Percentiles rank a stretch among this genome's conserved stretches.
Evolutionary conservation across 768 basidiomycete species (phyloP).

Genomic region (Pleurotus citrinopileatus): DNA sequence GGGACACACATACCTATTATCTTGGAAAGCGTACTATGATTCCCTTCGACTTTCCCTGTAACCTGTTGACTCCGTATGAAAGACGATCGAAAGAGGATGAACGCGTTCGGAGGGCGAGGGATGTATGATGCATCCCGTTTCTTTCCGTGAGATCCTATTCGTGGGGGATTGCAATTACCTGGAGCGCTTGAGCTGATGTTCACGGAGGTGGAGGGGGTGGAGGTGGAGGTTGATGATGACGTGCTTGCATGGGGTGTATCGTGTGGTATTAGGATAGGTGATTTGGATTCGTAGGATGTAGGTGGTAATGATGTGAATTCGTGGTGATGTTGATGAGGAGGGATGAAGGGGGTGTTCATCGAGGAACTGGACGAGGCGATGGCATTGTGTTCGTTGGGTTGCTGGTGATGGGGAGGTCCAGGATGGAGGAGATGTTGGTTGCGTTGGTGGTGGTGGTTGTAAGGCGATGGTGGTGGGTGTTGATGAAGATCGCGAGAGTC

Average conservation of each 20-base stretch:
- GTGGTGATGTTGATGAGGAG: neutral
- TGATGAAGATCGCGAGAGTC: conserved; percentile 20
- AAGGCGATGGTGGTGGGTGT: conserved; percentile 23
- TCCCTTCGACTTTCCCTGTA: conserved; percentile 75
- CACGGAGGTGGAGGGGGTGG: neutral
- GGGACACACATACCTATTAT: conserved; percentile 58
- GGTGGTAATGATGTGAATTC: neutral
- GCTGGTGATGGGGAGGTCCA: too few relatives aligned
- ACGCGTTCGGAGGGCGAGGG: conserved; percentile 82
- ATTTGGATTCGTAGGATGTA: conserved; percentile 16
- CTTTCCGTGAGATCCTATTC: conserved; percentile 46
- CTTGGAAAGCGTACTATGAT: conserved; percentile 77
- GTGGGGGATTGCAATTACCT: too few relatives aligned
- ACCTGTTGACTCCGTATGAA: conserved; percentile 75
- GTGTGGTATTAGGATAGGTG: conserved; percentile 15
- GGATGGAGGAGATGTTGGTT: too few relatives aligned
- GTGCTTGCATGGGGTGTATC: conserved; percentile 24
- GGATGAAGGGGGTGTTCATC: conserved; percentile 6
- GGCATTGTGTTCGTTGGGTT: too few relatives aligned
- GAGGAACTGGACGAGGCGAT: neutral
- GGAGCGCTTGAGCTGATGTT: conserved; percentile 21
- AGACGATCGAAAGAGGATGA: conserved; percentile 79
- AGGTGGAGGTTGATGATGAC: conserved; percentile 12
- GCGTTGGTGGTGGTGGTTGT: conserved; percentile 20
- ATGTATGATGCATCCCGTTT: conserved; percentile 72